Conservation (phyloP, 257 asterid species). For the Solanum medicagineum region DNA sequence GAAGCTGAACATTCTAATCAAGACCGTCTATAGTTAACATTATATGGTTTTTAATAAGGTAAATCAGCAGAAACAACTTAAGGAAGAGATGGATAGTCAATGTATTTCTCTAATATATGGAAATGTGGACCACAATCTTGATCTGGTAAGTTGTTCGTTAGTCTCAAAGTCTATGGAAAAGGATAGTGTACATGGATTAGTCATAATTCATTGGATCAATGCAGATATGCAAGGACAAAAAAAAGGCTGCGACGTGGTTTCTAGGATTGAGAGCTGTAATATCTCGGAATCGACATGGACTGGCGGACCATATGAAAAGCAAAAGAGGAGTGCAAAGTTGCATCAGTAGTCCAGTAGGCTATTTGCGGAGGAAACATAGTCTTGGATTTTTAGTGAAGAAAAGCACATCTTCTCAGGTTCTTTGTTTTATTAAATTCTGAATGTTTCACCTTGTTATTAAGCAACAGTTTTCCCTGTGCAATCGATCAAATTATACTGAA, state of each 20-base stretch:
- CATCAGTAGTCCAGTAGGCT: conserved; percentile 37
- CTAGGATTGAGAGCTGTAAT: conserved; percentile 28
- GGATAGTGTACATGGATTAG: neutral
- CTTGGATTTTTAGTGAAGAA: conserved; percentile 18
- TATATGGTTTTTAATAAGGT: neutral
- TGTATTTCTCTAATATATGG: conserved; percentile 30
- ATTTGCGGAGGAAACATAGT: conserved; percentile 32
- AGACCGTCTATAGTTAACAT: neutral
- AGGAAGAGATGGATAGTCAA: conserved; percentile 32
- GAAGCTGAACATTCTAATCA: neutral
- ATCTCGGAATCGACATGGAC: conserved; percentile 15
- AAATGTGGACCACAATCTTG: conserved; percentile 26
- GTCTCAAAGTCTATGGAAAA: neutral
- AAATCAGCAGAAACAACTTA: conserved; percentile 15
- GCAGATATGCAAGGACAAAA: conserved; percentile 43
- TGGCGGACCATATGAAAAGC: conserved; percentile 7
- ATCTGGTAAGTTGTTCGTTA: conserved; percentile 16
- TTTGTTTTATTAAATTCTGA: neutral
- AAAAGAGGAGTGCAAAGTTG: conserved; percentile 40
- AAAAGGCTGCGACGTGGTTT: conserved; percentile 36
- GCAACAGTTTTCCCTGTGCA: neutral
- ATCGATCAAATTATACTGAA: neutral
- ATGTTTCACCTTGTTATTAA: neutral
- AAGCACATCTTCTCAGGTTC: conserved; percentile 20
- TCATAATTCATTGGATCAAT: neutral